Base-by-base conservation (phyloP, 495 filamentous ascomycete genomes). In the Aspergillus conjunctus region DNA sequence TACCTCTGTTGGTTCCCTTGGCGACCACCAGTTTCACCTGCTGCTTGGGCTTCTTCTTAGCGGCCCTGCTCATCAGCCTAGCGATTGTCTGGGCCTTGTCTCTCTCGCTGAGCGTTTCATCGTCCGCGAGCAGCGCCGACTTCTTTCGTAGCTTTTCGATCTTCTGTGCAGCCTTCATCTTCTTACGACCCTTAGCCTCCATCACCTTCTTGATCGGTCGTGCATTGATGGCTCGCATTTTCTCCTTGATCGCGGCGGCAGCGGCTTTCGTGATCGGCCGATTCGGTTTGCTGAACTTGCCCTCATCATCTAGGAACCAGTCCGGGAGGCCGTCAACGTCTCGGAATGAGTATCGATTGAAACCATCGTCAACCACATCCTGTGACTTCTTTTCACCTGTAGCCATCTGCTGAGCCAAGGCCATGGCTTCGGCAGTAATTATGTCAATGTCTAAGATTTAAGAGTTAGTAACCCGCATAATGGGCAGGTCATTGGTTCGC, bases 151-250 rank as follows among this genome's bases (percentile, higher is more conserved):
- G 77, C 77, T 95, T 96, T 84, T 98, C 95, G 45, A 99, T 74
- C 57, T 83, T 81, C 77, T 93, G 89, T 0, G 91, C 92, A 20
- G 92, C 89, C 83, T 94, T 95, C 73, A 96, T 89, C 82, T 96
- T 97, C 84, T 98, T 98, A 45, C 94, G 82, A 32, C 91, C 93
- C 75, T 93, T 91, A 21, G 94, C 94, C 73, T 99, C 94, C 64
- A 90, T 87, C 18, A 99, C 94, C 79, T 99, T 99, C 86, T 99
- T 99, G 85, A 98, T 98, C 0, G 94, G 94, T 37, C 94, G 87
- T 12, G 93, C 94, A 71, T 99, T 99, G 62, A 97, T 85, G 2
- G 95, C 92, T 6, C 93, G 89, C 68, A 88, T 72, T 79, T 98
- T 98, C 67, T 97, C 94, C 73, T 92, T 91, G 79, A 98, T 96